These are phyloP conservation scores for Boletales sp. DNA, from an alignment of 768 basidiomycete species.

Conservation along the genomic window DNA sequence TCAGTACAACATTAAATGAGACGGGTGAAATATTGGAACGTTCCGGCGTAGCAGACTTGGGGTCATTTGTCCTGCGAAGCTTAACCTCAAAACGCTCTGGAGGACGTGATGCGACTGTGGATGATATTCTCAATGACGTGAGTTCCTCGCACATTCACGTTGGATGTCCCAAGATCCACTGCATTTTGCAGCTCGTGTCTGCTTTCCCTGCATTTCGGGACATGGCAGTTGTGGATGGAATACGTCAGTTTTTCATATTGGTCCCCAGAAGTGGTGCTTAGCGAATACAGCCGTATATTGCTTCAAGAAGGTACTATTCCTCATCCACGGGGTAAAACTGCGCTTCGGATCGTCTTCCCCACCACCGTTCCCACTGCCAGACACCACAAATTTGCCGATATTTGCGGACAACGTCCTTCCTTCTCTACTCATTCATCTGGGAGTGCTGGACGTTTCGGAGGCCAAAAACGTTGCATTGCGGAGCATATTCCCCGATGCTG, in stretches of 20 bases:
- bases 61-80: conserved; percentile 68
- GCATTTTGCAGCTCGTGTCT: conserved; percentile 54
- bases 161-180: conserved; percentile 3
- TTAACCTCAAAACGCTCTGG: conserved; percentile 42
- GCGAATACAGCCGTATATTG: conserved; percentile 65
- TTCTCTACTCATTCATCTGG: conserved; percentile 75
- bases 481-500: conserved; percentile 47
- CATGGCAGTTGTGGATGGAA: conserved; percentile 61
- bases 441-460: conserved; percentile 64
- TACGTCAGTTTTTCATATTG: conserved; percentile 41
- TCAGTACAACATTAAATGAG: conserved; percentile 61
- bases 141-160: conserved; percentile 15
- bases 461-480: conserved; percentile 39
- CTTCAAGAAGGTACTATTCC: conserved; percentile 87
- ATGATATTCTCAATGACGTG: conserved; percentile 63
- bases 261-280: background rate
- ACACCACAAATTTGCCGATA: conserved; percentile 55
- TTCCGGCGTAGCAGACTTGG: conserved; percentile 65
- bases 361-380: conserved; percentile 59
- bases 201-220: conserved; percentile 83
- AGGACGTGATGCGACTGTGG: conserved; percentile 39
- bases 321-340: conserved; percentile 63
- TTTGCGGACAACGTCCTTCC: conserved; percentile 84
- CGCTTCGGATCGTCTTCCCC: conserved; percentile 59
- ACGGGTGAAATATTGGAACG: conserved; percentile 65